Percentiles rank a stretch among this genome's conserved stretches.
Conservation (phyloP, 352 stramenopile genomes). For the Globisporangium middletonii region DNA sequence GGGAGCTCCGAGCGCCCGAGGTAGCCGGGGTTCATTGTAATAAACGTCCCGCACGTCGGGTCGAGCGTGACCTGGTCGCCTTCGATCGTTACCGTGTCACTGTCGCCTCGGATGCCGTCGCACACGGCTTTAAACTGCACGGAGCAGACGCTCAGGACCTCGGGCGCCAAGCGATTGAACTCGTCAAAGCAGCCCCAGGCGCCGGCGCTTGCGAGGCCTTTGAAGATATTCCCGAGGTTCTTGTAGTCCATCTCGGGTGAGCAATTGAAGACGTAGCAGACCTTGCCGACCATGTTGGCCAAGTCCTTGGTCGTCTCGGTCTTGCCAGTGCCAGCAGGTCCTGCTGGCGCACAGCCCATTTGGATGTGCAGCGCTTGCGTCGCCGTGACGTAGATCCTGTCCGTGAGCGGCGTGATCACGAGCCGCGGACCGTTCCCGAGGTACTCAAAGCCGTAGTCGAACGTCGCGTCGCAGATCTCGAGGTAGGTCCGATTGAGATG, state of each 20-base stretch:
- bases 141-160: constrained; percentile 90
- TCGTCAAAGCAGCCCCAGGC: constrained; percentile 96
- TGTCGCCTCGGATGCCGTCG: constrained; percentile 88
- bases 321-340: constrained; percentile 89
- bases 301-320: constrained; percentile 95
- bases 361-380: constrained; percentile 93
- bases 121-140: constrained; percentile 95
- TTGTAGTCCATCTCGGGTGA: constrained; percentile 96
- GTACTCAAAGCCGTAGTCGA: constrained; percentile 95
- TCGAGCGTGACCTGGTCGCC: constrained; percentile 88
- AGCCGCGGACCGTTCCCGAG: constrained; percentile 91
- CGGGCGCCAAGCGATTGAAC: constrained; percentile 92
- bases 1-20: constrained; percentile 91
- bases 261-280: constrained; percentile 94
- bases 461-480: constrained; percentile 89
- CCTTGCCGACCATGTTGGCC: constrained; percentile 89
- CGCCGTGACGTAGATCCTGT: constrained; percentile 94
- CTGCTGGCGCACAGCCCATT: constrained; percentile 93
- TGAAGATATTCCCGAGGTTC: constrained; percentile 95
- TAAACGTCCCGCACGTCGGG: constrained; percentile 90
- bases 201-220: constrained; percentile 88
- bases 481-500: constrained; percentile 51
- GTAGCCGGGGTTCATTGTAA: constrained; percentile 97
- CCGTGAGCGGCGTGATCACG: constrained; percentile 92
- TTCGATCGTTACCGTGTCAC: constrained; percentile 86